These are phyloP conservation scores for Trichoderma orchidacearum DNA, from an alignment of 495 filamentous ascomycete species.

Conservation along the genomic window DNA sequence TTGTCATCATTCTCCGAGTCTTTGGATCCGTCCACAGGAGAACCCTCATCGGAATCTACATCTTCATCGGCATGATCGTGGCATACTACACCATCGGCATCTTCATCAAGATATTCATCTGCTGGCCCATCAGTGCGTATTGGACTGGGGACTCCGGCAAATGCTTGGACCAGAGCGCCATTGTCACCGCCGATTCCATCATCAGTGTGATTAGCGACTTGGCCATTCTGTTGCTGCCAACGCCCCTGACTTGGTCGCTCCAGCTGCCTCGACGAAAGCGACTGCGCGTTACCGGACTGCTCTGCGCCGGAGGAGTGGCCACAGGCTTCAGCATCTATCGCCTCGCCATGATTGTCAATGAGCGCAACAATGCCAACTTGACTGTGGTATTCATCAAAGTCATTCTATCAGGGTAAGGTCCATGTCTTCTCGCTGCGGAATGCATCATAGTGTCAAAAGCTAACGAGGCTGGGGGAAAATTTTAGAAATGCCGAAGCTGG, in stretches of 20 bases:
- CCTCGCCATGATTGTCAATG: constrained; percentile 23
- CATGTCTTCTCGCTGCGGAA: not conserved
- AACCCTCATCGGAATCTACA: constrained; percentile 28
- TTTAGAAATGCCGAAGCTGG: constrained; percentile 32
- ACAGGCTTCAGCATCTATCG: constrained; percentile 32
- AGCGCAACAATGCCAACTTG: constrained; percentile 16
- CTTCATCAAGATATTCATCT: constrained; percentile 25
- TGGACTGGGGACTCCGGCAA: constrained; percentile 10
- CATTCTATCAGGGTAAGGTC: constrained; percentile 30
- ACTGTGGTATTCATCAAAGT: constrained; percentile 30
- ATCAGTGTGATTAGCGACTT: constrained; percentile 33
- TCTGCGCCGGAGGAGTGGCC: constrained; percentile 33
- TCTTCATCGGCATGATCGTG: constrained; percentile 27
- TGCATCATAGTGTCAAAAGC: not conserved
- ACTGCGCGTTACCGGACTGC: constrained; percentile 29
- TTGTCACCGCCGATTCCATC: constrained; percentile 32
- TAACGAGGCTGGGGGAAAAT: constrained; percentile 4
- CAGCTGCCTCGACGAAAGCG: constrained; percentile 32
- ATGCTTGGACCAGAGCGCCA: constrained; percentile 29
- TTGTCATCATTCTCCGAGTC: constrained; percentile 32
- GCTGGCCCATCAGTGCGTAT: constrained; percentile 19
- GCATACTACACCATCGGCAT: constrained; percentile 21
- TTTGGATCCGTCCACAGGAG: constrained; percentile 25
- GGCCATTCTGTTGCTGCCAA: constrained; percentile 29
- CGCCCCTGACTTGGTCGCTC: constrained; percentile 33